Base-by-base conservation (phyloP, 2,329 filamentous ascomycete genomes). In the Diaporthe sp. region DNA sequence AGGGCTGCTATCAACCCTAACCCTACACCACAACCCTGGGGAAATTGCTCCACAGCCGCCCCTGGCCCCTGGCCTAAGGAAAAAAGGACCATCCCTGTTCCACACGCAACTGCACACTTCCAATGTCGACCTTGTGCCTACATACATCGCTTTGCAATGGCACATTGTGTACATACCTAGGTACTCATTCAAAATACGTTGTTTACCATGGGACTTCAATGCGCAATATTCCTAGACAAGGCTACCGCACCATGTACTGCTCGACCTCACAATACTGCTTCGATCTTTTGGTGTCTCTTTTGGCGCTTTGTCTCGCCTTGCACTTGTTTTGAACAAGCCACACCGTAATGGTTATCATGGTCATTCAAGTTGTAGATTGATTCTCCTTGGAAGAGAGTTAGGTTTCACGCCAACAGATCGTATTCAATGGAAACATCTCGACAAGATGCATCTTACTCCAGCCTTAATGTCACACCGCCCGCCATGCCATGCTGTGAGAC, bases 11-110 rank as follows among this genome's bases (percentile, higher is more conserved):
- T 62, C 7, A 31, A 22, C 59, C 59, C 59, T 62, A 46, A 12
- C 34, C 57, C 57, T 59, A 1, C 5, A 7, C 0, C 7, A 25
- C n/a, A 0, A 25, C 25, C 25, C 25, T 25, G 51, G 51, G 2
- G 10, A 13, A 10, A n/a, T 25, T 53, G 49, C n/a, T n/a, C 2
- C 9, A 15, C 15, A 19, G 42, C 6, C 4, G 15, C 31, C 31
- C 31, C 31, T 34, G 31, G 1, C 31, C 31, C 31, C 34, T 0
- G 3, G 3, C 0, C 10, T 1, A 15, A 19, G 17, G 4, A 4
- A 12, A 44, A 44, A 17, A 44, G 19, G 19, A 1, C 44, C 19
- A 49, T 22, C 19, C 17, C 44, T 49, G 44, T 49, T 49, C 15
- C 15, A 44, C 1, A 44, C 15, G 15, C 42, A 8, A 15, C 42